A percentile compares a stretch with the other conserved stretches of the same genome.
These are phyloP conservation scores for Ophiostoma quercus DNA, from an alignment of 2,329 filamentous ascomycete species.

Conservation along the genomic window DNA sequence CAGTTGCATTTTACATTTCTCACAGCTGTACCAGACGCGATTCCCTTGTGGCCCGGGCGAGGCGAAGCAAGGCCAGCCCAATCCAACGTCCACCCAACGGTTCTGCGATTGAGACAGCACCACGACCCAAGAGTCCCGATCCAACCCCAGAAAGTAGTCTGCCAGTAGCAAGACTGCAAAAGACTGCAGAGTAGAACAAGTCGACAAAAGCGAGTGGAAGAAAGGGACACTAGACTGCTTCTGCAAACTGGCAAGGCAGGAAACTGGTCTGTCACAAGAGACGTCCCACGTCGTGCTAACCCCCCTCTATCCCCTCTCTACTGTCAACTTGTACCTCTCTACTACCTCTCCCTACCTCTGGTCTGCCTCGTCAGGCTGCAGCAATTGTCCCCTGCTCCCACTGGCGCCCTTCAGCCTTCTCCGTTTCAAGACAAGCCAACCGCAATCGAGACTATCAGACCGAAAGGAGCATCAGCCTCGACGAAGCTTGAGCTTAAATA, in stretches of 20 bases:
- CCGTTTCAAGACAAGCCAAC: constrained; percentile 4
- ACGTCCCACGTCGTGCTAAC: background rate
- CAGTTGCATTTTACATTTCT: background rate
- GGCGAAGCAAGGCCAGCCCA: constrained; percentile 16
- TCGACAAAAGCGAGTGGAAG: background rate
- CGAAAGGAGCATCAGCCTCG: background rate
- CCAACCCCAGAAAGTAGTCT: background rate
- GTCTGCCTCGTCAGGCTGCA: constrained; percentile 10
- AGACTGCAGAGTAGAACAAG: background rate
- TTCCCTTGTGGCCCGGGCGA: constrained; percentile 5
- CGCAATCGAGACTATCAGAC: background rate
- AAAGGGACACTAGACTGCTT: background rate
- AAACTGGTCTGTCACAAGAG: background rate
- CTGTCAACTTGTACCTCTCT: background rate
- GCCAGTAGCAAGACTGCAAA: background rate
- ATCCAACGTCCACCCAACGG: background rate
- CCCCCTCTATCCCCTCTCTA: background rate
- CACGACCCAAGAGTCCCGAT: background rate
- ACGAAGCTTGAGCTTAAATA: constrained; percentile 10
- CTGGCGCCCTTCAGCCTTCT: background rate
- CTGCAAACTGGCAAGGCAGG: constrained; percentile 6
- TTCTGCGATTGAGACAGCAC: background rate
- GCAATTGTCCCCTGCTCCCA: constrained; percentile 2
- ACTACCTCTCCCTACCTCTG: background rate
- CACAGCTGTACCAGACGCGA: background rate